phyloP scores from a whole-genome alignment of 768 basidiomycete genomes.

The Hygrophorus russula region DNA sequence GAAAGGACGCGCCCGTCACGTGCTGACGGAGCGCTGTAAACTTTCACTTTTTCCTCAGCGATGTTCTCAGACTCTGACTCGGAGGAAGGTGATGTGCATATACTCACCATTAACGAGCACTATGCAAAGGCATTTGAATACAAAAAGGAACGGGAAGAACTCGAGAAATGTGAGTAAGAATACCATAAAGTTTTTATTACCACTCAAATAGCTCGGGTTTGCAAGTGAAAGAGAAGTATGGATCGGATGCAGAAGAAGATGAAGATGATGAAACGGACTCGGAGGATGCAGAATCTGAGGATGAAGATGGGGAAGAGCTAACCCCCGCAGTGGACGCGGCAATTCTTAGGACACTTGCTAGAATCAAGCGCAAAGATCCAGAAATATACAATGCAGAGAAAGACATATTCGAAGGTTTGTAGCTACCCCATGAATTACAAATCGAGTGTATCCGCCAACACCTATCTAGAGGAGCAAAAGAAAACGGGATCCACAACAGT shows the following conservation, averaged over 20 bases:
- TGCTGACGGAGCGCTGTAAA: too few relatives aligned
- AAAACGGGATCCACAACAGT: conserved; percentile 28
- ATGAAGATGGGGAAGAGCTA: conserved; percentile 90
- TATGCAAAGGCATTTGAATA: conserved; percentile 77
- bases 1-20: too few relatives aligned
- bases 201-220: conserved; percentile 1
- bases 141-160: conserved; percentile 79
- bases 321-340: conserved; percentile 92
- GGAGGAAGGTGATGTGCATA: conserved; percentile 30
- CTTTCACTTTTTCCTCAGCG: too few relatives aligned
- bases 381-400: conserved; percentile 66
- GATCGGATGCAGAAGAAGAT: conserved; percentile 54
- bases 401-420: conserved; percentile 71
- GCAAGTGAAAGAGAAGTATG: conserved; percentile 84
- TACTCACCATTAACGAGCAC: conserved; percentile 60
- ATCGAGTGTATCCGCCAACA: too few relatives aligned
- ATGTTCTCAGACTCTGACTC: conserved; percentile 42
- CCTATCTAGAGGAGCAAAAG: conserved; percentile 50
- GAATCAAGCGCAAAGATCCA: conserved; percentile 76
- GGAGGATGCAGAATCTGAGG: conserved; percentile 75
- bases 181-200: not conserved
- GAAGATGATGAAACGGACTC: conserved; percentile 47
- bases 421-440: too few relatives aligned
- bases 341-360: conserved; percentile 80
- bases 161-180: conserved; percentile 53